Conservation (phyloP, 2,329 filamentous ascomycete genomes). For the Exserohilum rostratum region DNA sequence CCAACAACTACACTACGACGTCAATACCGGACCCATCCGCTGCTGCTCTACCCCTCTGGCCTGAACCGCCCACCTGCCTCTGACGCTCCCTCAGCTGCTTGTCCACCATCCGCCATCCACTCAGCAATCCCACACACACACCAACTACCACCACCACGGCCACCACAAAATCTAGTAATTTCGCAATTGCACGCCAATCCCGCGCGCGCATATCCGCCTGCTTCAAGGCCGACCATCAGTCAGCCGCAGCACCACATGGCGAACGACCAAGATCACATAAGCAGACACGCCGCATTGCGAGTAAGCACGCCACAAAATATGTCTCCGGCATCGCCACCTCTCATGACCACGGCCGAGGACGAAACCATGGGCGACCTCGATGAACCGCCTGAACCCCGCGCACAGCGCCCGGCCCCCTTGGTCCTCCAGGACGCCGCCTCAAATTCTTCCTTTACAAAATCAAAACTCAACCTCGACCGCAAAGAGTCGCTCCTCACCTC, state of each 20-base stretch:
- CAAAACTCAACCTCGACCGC: slow-evolving; percentile 57
- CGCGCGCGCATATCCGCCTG: background rate
- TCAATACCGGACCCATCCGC: too few species aligned
- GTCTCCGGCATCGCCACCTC: slow-evolving; percentile 31
- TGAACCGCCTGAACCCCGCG: slow-evolving; percentile 80
- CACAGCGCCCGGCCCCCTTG: slow-evolving; percentile 51
- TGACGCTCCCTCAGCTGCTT: background rate
- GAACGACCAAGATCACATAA: slow-evolving; percentile 40
- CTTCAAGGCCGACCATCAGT: background rate
- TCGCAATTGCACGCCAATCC: background rate
- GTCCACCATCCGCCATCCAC: too few species aligned
- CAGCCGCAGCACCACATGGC: slow-evolving; percentile 34
- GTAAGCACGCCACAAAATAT: slow-evolving; percentile 35
- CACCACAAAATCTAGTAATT: slow-evolving; percentile 1
- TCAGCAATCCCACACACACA: too few species aligned
- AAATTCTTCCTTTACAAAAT: slow-evolving; percentile 55
- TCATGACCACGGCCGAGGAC: slow-evolving; percentile 54
- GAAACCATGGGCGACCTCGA: slow-evolving; percentile 79
- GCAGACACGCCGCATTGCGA: slow-evolving; percentile 35
- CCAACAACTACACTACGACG: background rate
- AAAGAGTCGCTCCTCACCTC: slow-evolving; percentile 86
- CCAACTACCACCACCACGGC: too few species aligned
- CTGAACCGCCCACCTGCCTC: slow-evolving; percentile 13
- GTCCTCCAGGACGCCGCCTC: slow-evolving; percentile 51
- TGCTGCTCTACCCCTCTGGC: too few species aligned